Base-by-base conservation (phyloP, 2,329 filamentous ascomycete genomes). In the Sarocladium brachiariae region DNA sequence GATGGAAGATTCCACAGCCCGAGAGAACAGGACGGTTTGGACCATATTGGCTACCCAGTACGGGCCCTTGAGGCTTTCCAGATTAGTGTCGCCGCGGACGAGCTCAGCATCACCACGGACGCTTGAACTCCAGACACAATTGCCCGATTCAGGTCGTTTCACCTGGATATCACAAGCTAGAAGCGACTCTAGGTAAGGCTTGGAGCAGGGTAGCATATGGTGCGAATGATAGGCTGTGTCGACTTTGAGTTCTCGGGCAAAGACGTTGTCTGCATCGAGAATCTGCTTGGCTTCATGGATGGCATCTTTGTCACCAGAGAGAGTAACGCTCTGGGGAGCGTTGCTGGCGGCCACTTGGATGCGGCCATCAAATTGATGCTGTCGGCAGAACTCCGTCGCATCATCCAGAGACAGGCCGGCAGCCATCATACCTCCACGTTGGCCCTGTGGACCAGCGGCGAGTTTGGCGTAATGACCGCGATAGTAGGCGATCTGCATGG, bases 21-120 rank as follows among this genome's bases (percentile, higher is more conserved):
- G 48, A 2, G 60, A 37, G 34, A 37, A 37, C 3, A 67, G 63
- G 7, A 78, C 75, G 1, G 68, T 66, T 2, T 65, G 68, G 1
- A 69, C 64, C 56, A 78, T 56, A 49, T 78, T 78, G 2, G 63
- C 56, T 2, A 65, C 63, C 75, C 75, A 78, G 55, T 78, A 78
- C 0, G 55, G 37, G 18, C 37, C 37, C 18, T 19, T 21, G 10
- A 41, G 37, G n/a, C 27, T 30, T 30, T 30, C 27, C 7, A 30
- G 27, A 30, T 30, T 30, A 7, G 27, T 30, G 8, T n/a, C 13
- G 16, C 18, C 18, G 14, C 34, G 34, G 34, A 37, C 51, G 53
- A 48, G 51, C 53, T 39, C 51, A 51, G 35, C 53, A 49, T 35
- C 53, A 49, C 47, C 53, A 51, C 34, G 53, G 46, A 39, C 43